These are phyloP conservation scores for Cucumis melo DNA, from an alignment of 306 rosid genomes.

Conservation along the genomic window DNA sequence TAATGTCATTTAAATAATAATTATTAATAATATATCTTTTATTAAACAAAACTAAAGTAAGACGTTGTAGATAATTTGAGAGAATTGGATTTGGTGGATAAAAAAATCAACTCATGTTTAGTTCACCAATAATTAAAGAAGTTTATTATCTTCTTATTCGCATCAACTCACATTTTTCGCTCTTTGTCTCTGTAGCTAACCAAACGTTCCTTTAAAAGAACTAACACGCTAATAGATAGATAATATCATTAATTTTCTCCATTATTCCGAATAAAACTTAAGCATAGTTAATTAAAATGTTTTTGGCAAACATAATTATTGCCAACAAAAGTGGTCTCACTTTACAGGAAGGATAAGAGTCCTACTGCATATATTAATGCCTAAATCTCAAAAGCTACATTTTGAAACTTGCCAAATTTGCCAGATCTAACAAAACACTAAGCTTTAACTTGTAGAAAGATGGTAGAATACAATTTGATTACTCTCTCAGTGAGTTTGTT, in stretches of 20 bases:
- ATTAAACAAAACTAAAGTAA: no score
- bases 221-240: background rate
- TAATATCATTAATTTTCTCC: background rate
- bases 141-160: no score
- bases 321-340: background rate
- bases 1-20: no score
- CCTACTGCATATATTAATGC: background rate
- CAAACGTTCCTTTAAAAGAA: no score
- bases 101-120: no score
- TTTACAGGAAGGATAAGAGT: background rate
- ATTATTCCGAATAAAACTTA: background rate
- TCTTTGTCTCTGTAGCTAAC: no score
- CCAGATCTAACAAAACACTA: background rate
- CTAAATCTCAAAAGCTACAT: background rate
- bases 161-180: no score
- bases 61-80: no score
- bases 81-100: no score
- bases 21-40: no score
- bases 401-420: background rate
- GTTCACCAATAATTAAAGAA: no score
- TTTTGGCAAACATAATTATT: background rate
- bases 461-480: slow-evolving; percentile 2
- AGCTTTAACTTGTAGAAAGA: background rate
- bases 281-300: background rate
- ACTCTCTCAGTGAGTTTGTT: slow-evolving; percentile 9